phyloP scores from a whole-genome alignment of 495 filamentous ascomycete species.

The Cercophora scortea region DNA sequence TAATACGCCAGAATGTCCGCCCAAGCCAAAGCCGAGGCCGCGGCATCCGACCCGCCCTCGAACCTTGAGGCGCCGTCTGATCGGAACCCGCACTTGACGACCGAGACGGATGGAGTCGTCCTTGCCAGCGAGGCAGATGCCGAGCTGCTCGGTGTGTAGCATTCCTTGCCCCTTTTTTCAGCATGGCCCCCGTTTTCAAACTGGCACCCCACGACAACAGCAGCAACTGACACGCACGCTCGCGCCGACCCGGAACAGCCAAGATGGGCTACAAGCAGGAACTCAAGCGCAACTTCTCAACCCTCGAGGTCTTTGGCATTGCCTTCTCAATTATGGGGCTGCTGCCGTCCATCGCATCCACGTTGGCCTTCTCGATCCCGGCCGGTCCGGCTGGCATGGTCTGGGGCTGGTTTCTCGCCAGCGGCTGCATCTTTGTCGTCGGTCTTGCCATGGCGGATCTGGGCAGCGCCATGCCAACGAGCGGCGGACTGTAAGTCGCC shows the following conservation, averaged over 20 bases:
- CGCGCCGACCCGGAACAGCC: conserved; percentile 26
- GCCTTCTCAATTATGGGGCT: conserved; percentile 69
- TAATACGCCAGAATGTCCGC: not conserved
- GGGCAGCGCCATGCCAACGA: conserved; percentile 62
- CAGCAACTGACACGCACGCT: no score
- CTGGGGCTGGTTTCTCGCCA: conserved; percentile 60
- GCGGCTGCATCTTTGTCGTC: conserved; percentile 55
- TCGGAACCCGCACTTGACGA: conserved; percentile 1
- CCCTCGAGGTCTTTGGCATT: conserved; percentile 61
- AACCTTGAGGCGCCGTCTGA: conserved; percentile 1
- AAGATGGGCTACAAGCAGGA: conserved; percentile 66
- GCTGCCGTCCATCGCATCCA: conserved; percentile 62
- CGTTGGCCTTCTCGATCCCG: conserved; percentile 56
- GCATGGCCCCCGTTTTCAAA: no score
- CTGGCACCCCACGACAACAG: no score
- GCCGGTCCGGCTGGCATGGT: conserved; percentile 64
- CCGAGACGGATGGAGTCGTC: conserved; percentile 4
- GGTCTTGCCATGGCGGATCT: conserved; percentile 65
- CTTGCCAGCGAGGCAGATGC: conserved; percentile 20
- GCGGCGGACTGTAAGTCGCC: conserved; percentile 42
- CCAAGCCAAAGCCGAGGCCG: not conserved
- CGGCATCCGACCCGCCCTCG: not conserved
- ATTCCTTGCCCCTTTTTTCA: no score
- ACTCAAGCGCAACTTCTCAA: conserved; percentile 56
- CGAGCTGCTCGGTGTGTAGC: conserved; percentile 17